These are phyloP conservation scores for Fraxinus floribunda DNA, from an alignment of 305 asterid genomes.

Conservation along the genomic window DNA sequence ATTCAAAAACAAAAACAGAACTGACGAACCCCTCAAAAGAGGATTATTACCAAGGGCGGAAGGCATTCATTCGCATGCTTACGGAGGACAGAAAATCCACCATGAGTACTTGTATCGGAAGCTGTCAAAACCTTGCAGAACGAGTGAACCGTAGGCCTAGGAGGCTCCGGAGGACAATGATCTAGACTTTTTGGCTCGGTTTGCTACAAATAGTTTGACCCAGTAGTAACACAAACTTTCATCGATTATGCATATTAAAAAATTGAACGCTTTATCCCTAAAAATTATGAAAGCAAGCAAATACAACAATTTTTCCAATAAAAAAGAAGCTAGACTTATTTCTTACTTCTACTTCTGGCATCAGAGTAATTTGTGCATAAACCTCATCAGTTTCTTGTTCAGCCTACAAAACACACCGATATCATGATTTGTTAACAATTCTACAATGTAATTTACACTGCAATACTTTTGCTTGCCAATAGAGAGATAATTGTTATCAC, in stretches of 20 bases:
- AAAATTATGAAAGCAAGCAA: not conserved
- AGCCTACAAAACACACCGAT: conserved; percentile 46
- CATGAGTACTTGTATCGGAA: conserved; percentile 84
- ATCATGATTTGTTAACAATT: conserved; percentile 11
- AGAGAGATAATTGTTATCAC: not conserved
- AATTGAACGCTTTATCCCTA: not conserved
- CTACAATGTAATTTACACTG: conserved; percentile 15
- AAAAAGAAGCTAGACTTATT: not conserved
- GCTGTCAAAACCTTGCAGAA: conserved; percentile 77
- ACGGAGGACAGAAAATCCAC: conserved; percentile 77
- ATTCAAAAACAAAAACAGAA: not conserved
- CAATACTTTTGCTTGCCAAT: not conserved
- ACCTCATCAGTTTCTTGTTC: conserved; percentile 74
- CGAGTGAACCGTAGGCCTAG: conserved; percentile 54
- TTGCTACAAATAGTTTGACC: conserved; percentile 40
- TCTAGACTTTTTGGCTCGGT: conserved; percentile 48
- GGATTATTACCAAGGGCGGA: conserved; percentile 71
- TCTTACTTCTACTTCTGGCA: conserved; percentile 64
- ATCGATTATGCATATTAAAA: not conserved
- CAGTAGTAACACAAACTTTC: not conserved
- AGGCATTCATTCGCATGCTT: conserved; percentile 81
- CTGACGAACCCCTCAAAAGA: not conserved
- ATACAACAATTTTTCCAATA: not conserved
- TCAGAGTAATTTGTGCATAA: conserved; percentile 60
- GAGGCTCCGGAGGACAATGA: conserved; percentile 37